Base-by-base conservation (phyloP, 768 basidiomycete species). In the Termitomyces sp. region DNA sequence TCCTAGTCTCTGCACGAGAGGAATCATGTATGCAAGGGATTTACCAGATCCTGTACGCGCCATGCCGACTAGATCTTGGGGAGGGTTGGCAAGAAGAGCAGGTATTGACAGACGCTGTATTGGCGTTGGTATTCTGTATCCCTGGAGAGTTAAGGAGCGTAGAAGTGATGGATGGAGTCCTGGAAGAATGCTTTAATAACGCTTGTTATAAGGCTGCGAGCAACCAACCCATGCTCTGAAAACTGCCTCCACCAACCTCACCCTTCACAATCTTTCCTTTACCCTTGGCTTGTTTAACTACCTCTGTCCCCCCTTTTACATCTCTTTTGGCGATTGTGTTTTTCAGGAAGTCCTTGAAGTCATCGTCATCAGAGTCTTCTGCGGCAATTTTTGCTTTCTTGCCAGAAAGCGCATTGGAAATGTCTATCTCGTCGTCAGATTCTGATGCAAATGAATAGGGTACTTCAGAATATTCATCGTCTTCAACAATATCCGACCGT, bases 31-130 rank as follows among this genome's bases (percentile, higher is more conserved):
- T 18, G 96, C 96, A 33, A 99, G 82, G 10, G 95, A 95, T 74
- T 98, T 98, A 56, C 97, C 97, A 2, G 94, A 97, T 39, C 97
- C 97, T 4, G 97, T 99, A 35, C 97, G 83, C 35, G 97, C 96
- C 97, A 98, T 99, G 39, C 93, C 96, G 13, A 98, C 93, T 13
- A 99, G 84, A 71, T 97, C 95, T 50, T 90, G 78, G 9, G 94
- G 93, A 38, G 95, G 94, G 39, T 81, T 84, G 12, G 87, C 70
- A 36, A 98, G 82, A 39, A 97, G 81, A 18, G 86, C 76, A 6
- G 97, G 97, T 42, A 99, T 91, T 3, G 94, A 76, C 22, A 89
- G 79, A 6, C 96, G 85, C 69, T 99, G 97, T 47, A 99, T 98
- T 0, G 97, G 97, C 0, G 97, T 99, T 13, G 97, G 97, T 41